phyloP scores from a whole-genome alignment of 257 asterid genomes.

The Solanum dulcamara region DNA sequence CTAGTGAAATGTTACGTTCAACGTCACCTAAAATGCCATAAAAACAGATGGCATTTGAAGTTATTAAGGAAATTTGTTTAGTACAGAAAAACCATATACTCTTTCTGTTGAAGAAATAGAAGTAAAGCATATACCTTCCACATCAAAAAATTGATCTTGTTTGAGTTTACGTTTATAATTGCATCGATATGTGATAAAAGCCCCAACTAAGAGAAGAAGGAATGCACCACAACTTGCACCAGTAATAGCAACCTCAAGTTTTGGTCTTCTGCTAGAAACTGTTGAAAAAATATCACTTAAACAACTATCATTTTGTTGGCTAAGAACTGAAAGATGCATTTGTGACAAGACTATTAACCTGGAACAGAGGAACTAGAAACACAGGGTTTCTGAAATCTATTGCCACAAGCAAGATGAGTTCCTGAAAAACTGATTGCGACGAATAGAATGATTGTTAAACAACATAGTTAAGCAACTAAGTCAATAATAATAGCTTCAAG shows the following conservation, averaged over 20 bases:
- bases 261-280: conserved; percentile 48
- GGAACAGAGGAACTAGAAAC: conserved; percentile 46
- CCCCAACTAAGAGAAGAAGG: conserved; percentile 54
- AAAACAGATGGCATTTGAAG: neutral
- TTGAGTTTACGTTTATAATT: conserved; percentile 24
- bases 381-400: conserved; percentile 55
- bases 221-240: conserved; percentile 52
- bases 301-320: neutral
- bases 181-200: conserved; percentile 27
- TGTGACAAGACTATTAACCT: conserved; percentile 24
- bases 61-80: neutral
- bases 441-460: neutral
- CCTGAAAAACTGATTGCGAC: conserved; percentile 51
- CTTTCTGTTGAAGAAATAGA: neutral
- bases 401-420: conserved; percentile 59
- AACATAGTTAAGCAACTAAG: neutral
- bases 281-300: conserved; percentile 9
- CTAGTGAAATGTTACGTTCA: conserved; percentile 52
- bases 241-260: conserved; percentile 38
- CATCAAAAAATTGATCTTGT: conserved; percentile 49
- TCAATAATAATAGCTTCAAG: neutral
- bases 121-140: conserved; percentile 38
- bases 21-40: conserved; percentile 45
- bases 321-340: neutral
- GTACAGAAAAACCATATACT: neutral